Conservation (phyloP, 805 yeast genomes). For the Tetrapisispora phaffii region DNA sequence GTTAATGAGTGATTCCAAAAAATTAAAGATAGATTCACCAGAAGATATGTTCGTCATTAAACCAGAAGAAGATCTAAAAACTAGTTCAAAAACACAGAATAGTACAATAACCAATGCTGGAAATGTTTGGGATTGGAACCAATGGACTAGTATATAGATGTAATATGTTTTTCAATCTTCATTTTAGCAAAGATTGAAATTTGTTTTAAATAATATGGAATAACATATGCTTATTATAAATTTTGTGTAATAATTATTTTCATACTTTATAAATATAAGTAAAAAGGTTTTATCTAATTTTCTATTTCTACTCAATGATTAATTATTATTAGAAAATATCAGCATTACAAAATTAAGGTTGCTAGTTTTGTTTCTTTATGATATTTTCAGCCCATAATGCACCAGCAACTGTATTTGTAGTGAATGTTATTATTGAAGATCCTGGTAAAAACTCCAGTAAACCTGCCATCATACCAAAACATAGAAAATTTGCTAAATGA, state of each 20-base stretch:
- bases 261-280: not conserved
- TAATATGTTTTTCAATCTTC: not conserved
- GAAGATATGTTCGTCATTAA: constrained; percentile 24
- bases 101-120: constrained; percentile 2
- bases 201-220: constrained; percentile 1
- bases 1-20: constrained; percentile 28
- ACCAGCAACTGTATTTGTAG: constrained; percentile 52
- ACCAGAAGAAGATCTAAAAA: constrained; percentile 5
- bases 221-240: not conserved
- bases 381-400: constrained; percentile 43
- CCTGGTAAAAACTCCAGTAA: constrained; percentile 47
- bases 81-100: constrained; percentile 1
- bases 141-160: constrained; percentile 15
- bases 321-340: not conserved
- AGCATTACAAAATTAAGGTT: not conserved
- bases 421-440: constrained; percentile 42
- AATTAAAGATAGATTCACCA: constrained; percentile 27
- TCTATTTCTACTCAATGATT: not conserved
- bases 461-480: constrained; percentile 45
- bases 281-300: not conserved
- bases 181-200: not conserved
- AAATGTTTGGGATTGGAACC: constrained; percentile 28
- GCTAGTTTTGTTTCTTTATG: not conserved
- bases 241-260: not conserved
- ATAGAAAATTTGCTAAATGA: constrained; percentile 32